Percentiles rank a stretch among this genome's conserved stretches.
Conservation (phyloP, 495 filamentous ascomycete genomes). For the Oleoguttula mirabilis region DNA sequence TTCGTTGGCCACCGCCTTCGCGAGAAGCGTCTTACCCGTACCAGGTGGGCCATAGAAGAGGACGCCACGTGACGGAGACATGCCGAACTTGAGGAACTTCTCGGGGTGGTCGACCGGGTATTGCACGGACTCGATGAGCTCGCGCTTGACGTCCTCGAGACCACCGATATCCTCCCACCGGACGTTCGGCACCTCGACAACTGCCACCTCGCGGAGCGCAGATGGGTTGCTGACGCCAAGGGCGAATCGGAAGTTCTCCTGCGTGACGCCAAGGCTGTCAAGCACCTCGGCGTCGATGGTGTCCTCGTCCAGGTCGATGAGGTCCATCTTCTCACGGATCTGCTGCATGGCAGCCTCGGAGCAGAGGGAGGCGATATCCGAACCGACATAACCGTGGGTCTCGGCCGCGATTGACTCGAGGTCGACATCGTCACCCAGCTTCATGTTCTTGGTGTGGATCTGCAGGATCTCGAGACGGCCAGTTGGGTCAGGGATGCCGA, state of each 20-base stretch:
- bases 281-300: conserved; percentile 98
- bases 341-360: conserved; percentile 99
- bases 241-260: conserved; percentile 99
- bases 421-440: conserved; percentile 92
- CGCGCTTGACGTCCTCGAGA: conserved; percentile 95
- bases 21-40: conserved; percentile 99
- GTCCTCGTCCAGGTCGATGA: conserved; percentile 97
- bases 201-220: conserved; percentile 94
- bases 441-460: conserved; percentile 99
- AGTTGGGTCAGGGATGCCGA: conserved; percentile 94
- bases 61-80: conserved; percentile 95
- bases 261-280: conserved; percentile 94
- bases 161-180: conserved; percentile 99
- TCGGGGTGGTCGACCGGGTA: conserved; percentile 99
- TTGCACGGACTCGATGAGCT: conserved; percentile 97
- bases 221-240: conserved; percentile 97
- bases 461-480: conserved; percentile 96
- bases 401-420: conserved; percentile 93
- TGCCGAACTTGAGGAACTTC: conserved; percentile 99
- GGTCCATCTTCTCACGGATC: conserved; percentile 99
- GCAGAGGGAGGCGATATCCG: conserved; percentile 96
- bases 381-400: conserved; percentile 98
- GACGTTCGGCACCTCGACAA: conserved; percentile 97
- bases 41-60: conserved; percentile 96
- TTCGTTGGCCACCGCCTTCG: conserved; percentile 98